Percentiles rank a stretch among this genome's conserved stretches.
Conservation (phyloP, 2,329 filamentous ascomycete genomes). For the Knufia fluminis region DNA sequence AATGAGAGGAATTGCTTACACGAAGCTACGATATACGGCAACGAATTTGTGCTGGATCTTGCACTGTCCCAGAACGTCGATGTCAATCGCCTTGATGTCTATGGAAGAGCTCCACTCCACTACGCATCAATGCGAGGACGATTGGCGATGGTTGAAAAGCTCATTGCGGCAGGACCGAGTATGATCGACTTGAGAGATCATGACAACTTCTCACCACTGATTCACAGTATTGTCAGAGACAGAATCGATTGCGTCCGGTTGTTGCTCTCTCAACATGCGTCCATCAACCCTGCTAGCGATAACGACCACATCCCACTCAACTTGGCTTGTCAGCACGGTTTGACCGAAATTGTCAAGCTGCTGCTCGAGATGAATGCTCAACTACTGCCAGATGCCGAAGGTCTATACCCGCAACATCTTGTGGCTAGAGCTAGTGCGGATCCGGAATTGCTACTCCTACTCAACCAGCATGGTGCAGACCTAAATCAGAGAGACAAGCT, state of each 20-base stretch:
- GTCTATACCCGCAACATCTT: conserved; percentile 91
- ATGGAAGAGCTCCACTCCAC: conserved; percentile 84
- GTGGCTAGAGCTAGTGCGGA: conserved; percentile 82
- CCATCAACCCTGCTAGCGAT: conserved; percentile 75
- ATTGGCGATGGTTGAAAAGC: conserved; percentile 67
- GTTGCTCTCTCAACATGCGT: conserved; percentile 67
- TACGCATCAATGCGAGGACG: conserved; percentile 94
- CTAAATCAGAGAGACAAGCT: conserved; percentile 89
- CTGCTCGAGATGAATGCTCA: conserved; percentile 70
- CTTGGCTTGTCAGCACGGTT: conserved; percentile 87
- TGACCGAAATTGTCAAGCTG: conserved; percentile 71
- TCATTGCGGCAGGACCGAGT: conserved; percentile 58
- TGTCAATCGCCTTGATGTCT: conserved; percentile 76
- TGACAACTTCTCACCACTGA: conserved; percentile 92
- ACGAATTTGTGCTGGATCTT: conserved; percentile 64
- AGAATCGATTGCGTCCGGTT: conserved; percentile 70
- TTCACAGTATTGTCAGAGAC: conserved; percentile 87
- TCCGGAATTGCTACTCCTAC: conserved; percentile 65
- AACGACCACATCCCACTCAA: conserved; percentile 91
- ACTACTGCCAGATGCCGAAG: conserved; percentile 90
- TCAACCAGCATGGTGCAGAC: conserved; percentile 79
- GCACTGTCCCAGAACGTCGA: conserved; percentile 69
- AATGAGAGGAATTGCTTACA: conserved; percentile 95
- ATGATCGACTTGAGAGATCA: conserved; percentile 87
- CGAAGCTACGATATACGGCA: conserved; percentile 91